Base-by-base conservation (phyloP, 2,329 filamentous ascomycete genomes). In the Alternaria brassicicola region DNA sequence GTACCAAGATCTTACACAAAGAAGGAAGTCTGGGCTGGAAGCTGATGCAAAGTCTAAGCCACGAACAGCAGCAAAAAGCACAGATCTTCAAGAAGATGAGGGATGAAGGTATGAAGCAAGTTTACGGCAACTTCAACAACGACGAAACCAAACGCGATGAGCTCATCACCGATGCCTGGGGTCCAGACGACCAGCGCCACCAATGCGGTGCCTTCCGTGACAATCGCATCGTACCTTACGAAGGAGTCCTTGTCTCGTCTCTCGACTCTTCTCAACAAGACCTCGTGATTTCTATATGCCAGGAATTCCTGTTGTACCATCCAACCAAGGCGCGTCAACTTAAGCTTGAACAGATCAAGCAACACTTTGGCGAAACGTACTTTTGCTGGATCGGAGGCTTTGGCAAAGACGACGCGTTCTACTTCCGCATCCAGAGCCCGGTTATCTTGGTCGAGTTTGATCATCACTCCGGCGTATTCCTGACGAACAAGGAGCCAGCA, bases 331-430 rank as follows among this genome's bases (percentile, higher is more conserved):
- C 89, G 0, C 81, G 88, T 2, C 69, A 81, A 47, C 71, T 85
- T 4, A 84, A 86, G 15, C 73, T 92, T 1, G 75, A 79, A 1
- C 81, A 87, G 36, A 81, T 88, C 45, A 79, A 81, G 49, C 69
- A 74, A 3, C 83, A 85, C 72, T 86, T 89, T 55, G 68, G 78
- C n/a, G 89, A 93, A 80, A 93, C 90, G 5, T 90, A 91, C 69
- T 93, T 92, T 71, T 86, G 84, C 71, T 94, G 91, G 89, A 93
- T 93, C 52, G 91, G 91, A 4, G 86, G 85, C 0, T 90, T 80
- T 59, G 85, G 82, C 0, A 82, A 90, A 50, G 77, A 85, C 0
- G 89, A 93, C 72, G 81, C 90, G 0, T 94, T 91, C 68, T 94
- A 93, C 75, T 94, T 88, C 68, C 83, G 91, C 0, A 84, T 94